Evolutionary conservation across 1,284 basidiomycete species (phyloP), one percentile per base, ranked within the genome.

Genomic region (Exobasidium rhododendri): DNA sequence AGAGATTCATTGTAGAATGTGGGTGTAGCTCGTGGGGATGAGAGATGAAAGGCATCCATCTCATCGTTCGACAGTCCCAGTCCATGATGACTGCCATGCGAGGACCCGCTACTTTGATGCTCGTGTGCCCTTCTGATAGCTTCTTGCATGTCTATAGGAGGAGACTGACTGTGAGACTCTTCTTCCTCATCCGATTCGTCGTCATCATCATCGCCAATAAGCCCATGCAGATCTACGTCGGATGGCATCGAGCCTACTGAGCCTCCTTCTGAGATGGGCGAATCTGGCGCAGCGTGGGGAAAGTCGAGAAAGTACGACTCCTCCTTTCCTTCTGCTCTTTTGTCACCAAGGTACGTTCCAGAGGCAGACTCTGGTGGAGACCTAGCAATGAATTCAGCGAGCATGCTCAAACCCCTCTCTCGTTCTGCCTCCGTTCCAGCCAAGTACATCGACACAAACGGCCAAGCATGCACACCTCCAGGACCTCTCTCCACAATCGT

Each of bases 401-500:
- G 61, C 56, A 67, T 59, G 51, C 75, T 70, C 28, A 79, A 60
- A 0, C 77, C 77, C 24, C 69, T 65, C 58, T 78, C 77, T 7
- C 77, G 70, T 58, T 79, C 73, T 4, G 40, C 26, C 47, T 70
- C 68, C 17, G 63, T 62, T 29, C 71, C 69, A 4, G 74, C 77
- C 0, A 78, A 64, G 45, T 77, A 75, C 70, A 78, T 77, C 13
- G 68, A 65, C 29, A 77, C 73, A 31, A 79, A 77, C 2, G 77
- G 77, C 77, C 77, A 79, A 17, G 75, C 74, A 44, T 79, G 77
- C 14, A 79, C 75, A 10, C 77, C 77, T 4, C 65, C 67, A 1
- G 71, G 67, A 0, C 76, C 76, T 43, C 66, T 68, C 53, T 78
- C 73, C 22, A 78, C 69, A 7, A 64, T 63, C 11, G 65, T 70